A percentile compares a stretch with the other conserved stretches of the same genome.
phyloP scores from a whole-genome alignment of 208 protist species.

The Wallacemonas collosoma region DNA sequence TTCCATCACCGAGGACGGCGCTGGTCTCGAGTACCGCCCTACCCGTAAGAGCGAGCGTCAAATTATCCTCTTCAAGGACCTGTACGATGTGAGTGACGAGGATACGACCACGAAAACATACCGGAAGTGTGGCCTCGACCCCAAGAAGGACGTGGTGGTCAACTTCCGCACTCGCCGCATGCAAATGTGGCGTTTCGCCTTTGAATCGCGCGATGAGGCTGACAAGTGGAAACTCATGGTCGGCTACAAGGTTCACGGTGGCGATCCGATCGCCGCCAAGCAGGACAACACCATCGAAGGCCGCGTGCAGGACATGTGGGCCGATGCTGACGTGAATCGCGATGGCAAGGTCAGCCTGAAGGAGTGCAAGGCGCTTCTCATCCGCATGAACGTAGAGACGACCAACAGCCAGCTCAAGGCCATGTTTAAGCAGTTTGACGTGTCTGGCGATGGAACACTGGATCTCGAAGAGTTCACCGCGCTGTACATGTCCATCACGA shows the following conservation, averaged over 20 bases:
- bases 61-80: constrained; percentile 49
- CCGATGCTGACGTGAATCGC: constrained; percentile 43
- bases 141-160: constrained; percentile 40
- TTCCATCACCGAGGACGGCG: constrained; percentile 31
- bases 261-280: constrained; percentile 8
- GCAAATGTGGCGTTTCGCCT: constrained; percentile 34
- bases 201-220: constrained; percentile 28
- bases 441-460: constrained; percentile 42
- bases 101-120: constrained; percentile 47
- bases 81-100: constrained; percentile 48
- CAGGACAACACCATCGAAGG: constrained; percentile 28
- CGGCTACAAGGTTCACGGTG: constrained; percentile 27
- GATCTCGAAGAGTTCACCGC: constrained; percentile 52
- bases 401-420: constrained; percentile 20
- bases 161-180: constrained; percentile 42
- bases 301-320: constrained; percentile 46
- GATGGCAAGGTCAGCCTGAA: constrained; percentile 46
- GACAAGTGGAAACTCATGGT: constrained; percentile 46
- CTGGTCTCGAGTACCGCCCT: constrained; percentile 52
- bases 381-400: constrained; percentile 50
- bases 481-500: constrained; percentile 46
- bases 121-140: constrained; percentile 34
- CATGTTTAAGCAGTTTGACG: constrained; percentile 41
- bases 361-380: constrained; percentile 54
- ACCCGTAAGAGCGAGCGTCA: constrained; percentile 40